Conservation (phyloP, 2,329 filamentous ascomycete species). For the Furcasterigmium sp. region DNA sequence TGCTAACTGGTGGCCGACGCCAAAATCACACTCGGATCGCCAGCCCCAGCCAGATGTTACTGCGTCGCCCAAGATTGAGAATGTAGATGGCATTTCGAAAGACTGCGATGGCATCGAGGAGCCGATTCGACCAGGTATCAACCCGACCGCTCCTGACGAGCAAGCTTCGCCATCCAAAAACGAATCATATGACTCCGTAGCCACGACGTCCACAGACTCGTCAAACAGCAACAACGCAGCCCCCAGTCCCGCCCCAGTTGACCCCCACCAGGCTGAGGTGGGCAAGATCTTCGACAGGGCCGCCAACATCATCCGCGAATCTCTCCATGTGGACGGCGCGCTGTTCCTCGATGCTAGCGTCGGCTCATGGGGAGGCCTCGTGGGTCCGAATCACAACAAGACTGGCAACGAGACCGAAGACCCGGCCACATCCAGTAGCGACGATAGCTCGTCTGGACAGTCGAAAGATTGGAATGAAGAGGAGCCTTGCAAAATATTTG, state of each 20-base stretch:
- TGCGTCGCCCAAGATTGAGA: not conserved
- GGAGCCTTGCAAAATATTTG: conserved; percentile 26
- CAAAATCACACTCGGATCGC: not conserved
- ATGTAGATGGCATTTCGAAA: not conserved
- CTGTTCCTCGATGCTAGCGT: conserved; percentile 15
- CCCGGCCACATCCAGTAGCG: conserved; percentile 14
- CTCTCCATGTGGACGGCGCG: conserved; percentile 24
- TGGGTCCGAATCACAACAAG: conserved; percentile 2
- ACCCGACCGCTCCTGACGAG: conserved; percentile 3
- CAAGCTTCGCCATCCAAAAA: conserved; percentile 2
- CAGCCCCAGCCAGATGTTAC: not conserved
- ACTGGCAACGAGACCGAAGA: conserved; percentile 7
- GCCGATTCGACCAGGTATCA: conserved; percentile 6
- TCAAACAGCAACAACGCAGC: not conserved
- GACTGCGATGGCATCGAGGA: not conserved
- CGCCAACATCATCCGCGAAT: conserved; percentile 34
- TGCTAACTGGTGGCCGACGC: not conserved
- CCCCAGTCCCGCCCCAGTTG: conserved; percentile 1
- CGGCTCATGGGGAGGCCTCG: conserved; percentile 19
- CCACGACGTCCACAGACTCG: not conserved
- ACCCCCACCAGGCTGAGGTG: conserved; percentile 9
- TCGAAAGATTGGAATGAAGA: conserved; percentile 6
- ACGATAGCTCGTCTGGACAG: conserved; percentile 11
- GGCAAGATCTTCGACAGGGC: conserved; percentile 34
- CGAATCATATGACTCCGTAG: conserved; percentile 8